phyloP scores from a whole-genome alignment of 306 rosid species.

The Cucurbita maxima region DNA sequence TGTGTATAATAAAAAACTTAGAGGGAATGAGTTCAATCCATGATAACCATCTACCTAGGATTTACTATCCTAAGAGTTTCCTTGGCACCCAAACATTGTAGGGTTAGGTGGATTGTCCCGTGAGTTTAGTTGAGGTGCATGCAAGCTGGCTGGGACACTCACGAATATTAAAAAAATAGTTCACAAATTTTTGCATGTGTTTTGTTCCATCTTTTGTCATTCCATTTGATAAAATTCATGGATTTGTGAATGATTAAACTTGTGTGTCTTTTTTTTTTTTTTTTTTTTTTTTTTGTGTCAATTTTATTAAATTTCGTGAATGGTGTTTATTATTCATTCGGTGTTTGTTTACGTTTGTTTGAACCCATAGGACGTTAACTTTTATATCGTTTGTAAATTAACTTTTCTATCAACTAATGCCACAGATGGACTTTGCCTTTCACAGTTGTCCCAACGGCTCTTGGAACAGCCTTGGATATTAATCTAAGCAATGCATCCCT shows the following conservation, averaged over 20 bases:
- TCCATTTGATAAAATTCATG: neutral
- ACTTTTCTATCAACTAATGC: constrained; percentile 98
- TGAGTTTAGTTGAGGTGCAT: no score
- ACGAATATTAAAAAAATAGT: no score
- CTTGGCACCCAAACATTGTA: no score
- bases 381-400: constrained; percentile 29
- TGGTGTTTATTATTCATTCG: neutral
- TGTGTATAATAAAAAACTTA: no score
- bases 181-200: neutral
- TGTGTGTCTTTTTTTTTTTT: neutral
- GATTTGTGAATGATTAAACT: neutral
- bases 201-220: neutral
- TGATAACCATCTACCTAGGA: no score
- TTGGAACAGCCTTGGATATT: constrained; percentile 89
- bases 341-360: constrained; percentile 1
- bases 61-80: no score
- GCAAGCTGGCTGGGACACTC: no score
- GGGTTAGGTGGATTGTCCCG: no score
- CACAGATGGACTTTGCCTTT: constrained; percentile 99
- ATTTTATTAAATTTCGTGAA: neutral
- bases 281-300: neutral
- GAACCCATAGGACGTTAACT: constrained; percentile 6
- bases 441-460: constrained; percentile 99
- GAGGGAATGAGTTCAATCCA: no score
- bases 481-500: constrained; percentile 95